Percentiles rank a stretch among this genome's conserved stretches.
Evolutionary conservation across 805 yeast species (phyloP).

Genomic region (Wickerhamomyces xylosicus): DNA sequence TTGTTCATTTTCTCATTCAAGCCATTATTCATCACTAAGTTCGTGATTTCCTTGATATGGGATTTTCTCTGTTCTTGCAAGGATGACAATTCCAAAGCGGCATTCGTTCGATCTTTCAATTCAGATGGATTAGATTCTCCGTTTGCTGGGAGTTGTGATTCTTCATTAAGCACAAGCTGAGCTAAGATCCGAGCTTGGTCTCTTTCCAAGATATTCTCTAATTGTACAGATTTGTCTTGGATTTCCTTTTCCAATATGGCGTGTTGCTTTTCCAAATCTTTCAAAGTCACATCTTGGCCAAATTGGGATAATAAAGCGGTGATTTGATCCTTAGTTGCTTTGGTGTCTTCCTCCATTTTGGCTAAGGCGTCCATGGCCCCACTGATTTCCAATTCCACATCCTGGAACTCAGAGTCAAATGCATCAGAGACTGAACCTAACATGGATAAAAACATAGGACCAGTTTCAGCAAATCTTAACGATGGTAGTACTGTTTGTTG

Average conservation of each 20-base stretch:
- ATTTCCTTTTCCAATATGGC: slow-evolving; percentile 11
- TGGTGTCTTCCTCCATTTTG: slow-evolving; percentile 30
- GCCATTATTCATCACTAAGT: slow-evolving; percentile 40
- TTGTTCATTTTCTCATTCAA: slow-evolving; percentile 56
- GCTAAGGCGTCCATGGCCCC: slow-evolving; percentile 35
- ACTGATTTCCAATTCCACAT: slow-evolving; percentile 41
- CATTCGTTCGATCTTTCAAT: too few relatives aligned
- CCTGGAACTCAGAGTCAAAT: slow-evolving; percentile 44
- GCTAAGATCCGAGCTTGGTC: slow-evolving; percentile 56
- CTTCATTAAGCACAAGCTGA: slow-evolving; percentile 46
- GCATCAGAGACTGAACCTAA: slow-evolving; percentile 36
- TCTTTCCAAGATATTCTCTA: slow-evolving; percentile 43
- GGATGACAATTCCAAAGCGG: slow-evolving; percentile 35
- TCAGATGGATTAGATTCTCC: slow-evolving; percentile 10
- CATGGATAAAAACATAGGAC: slow-evolving; percentile 23
- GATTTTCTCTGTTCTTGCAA: slow-evolving; percentile 40
- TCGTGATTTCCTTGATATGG: slow-evolving; percentile 25
- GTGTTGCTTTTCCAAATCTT: slow-evolving; percentile 10
- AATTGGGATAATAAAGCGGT: slow-evolving; percentile 18
- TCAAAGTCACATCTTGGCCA: slow-evolving; percentile 11
- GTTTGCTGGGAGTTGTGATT: slow-evolving; percentile 17
- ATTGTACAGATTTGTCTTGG: slow-evolving; percentile 21
- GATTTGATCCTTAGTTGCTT: slow-evolving; percentile 22
- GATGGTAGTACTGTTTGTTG: slow-evolving; percentile 6
- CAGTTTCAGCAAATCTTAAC: slow-evolving; percentile 17